A percentile compares a stretch with the other conserved stretches of the same genome.
Evolutionary conservation across 768 basidiomycete species (phyloP).

Genomic region (Pulveroboletus ravenelii): DNA sequence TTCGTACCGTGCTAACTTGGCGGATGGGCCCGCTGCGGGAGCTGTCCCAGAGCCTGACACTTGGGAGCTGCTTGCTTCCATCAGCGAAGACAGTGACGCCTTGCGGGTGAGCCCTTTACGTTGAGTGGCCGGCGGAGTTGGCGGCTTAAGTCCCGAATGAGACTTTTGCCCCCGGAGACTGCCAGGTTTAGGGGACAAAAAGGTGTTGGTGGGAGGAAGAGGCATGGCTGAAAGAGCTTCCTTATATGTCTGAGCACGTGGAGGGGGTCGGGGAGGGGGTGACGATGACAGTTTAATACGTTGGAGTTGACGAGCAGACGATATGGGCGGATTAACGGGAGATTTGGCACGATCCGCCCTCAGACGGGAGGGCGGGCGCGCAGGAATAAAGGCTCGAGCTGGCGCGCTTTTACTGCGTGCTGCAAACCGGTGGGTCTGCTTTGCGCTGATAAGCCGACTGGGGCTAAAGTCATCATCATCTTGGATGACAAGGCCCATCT

Average conservation of each 20-base stretch:
- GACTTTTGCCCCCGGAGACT: constrained; percentile 83
- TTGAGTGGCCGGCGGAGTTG: constrained; percentile 59
- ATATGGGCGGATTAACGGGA: constrained; percentile 61
- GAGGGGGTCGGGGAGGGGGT: constrained; percentile 50
- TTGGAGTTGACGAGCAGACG: constrained; percentile 66
- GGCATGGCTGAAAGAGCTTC: constrained; percentile 47
- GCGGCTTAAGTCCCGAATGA: constrained; percentile 74
- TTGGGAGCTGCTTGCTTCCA: constrained; percentile 56
- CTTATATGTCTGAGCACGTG: constrained; percentile 59
- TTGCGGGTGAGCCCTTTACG: constrained; percentile 62
- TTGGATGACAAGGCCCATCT: constrained; percentile 77
- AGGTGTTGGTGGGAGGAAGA: constrained; percentile 47
- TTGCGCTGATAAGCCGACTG: constrained; percentile 56
- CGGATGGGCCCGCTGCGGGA: constrained; percentile 30
- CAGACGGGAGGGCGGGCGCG: constrained; percentile 61
- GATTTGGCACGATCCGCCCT: constrained; percentile 68
- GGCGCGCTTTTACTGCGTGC: constrained; percentile 60
- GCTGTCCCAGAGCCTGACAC: constrained; percentile 49
- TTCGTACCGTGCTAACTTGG: constrained; percentile 56
- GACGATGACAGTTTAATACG: constrained; percentile 66
- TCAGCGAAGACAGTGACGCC: constrained; percentile 71
- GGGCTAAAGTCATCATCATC: constrained; percentile 82
- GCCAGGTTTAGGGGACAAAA: constrained; percentile 64
- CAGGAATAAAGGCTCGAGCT: constrained; percentile 41
- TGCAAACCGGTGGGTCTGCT: constrained; percentile 41